These are phyloP conservation scores for Aspergillus carlsbadensis DNA, from an alignment of 495 filamentous ascomycete genomes.

Conservation along the genomic window DNA sequence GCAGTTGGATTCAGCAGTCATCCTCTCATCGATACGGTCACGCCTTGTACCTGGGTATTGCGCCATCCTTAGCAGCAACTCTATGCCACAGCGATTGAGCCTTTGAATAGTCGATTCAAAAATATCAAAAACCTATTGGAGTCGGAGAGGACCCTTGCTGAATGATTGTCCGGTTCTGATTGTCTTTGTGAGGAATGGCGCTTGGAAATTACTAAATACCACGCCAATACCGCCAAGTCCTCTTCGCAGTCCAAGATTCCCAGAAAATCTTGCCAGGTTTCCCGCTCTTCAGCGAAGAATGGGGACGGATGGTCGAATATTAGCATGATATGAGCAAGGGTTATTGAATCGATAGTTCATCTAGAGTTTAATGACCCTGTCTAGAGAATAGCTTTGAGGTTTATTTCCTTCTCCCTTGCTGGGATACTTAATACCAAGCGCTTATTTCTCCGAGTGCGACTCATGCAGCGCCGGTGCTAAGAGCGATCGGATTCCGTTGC, in stretches of 20 bases:
- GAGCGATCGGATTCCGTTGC: background rate
- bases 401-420: conserved; percentile 1
- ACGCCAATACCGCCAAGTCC: background rate
- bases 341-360: background rate
- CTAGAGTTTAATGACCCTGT: background rate
- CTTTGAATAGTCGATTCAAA: background rate
- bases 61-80: background rate
- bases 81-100: background rate
- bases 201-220: background rate
- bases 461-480: background rate
- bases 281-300: background rate
- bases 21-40: background rate
- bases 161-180: background rate
- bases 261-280: background rate
- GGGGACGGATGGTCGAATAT: background rate
- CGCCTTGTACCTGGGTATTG: background rate
- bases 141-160: background rate
- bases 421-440: background rate
- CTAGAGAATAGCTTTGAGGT: too few relatives aligned
- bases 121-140: background rate
- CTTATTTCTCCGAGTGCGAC: background rate
- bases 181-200: background rate
- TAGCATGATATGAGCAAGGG: background rate
- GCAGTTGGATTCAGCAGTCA: background rate
- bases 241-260: background rate